phyloP scores from a whole-genome alignment of 192 early-diverging fungal genomes.

The Coemansia sp. region DNA sequence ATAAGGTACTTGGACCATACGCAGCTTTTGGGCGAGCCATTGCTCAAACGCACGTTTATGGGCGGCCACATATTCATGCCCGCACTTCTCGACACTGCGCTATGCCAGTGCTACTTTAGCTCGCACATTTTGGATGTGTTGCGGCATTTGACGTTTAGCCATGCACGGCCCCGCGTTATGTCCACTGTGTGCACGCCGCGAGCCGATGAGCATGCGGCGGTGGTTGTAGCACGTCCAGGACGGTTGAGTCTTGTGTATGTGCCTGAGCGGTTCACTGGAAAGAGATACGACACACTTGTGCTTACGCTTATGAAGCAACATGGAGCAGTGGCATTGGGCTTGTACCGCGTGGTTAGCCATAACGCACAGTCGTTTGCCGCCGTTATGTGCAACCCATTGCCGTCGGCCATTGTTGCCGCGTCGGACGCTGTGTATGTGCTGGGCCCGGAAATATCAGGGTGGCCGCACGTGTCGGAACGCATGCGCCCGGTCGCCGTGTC shows the following conservation, averaged over 20 bases:
- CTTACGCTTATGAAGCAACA: slow-evolving; percentile 51
- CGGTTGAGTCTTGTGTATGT: slow-evolving; percentile 32
- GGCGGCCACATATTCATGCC: slow-evolving; percentile 53
- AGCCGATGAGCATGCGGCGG: slow-evolving; percentile 11
- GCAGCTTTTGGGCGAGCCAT: slow-evolving; percentile 45
- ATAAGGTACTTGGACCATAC: slow-evolving; percentile 48
- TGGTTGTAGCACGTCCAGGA: slow-evolving; percentile 12
- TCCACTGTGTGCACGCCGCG: slow-evolving; percentile 9
- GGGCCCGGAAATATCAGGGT: slow-evolving; percentile 33
- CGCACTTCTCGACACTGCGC: slow-evolving; percentile 39
- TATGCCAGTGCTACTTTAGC: slow-evolving; percentile 55
- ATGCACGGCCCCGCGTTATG: background rate
- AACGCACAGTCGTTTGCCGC: slow-evolving; percentile 34
- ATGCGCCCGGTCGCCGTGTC: background rate
- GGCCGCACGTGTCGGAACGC: slow-evolving; percentile 31
- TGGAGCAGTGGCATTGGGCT: slow-evolving; percentile 34
- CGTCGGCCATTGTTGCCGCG: slow-evolving; percentile 13
- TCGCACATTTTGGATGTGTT: slow-evolving; percentile 51
- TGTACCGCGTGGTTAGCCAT: slow-evolving; percentile 44
- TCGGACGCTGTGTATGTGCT: slow-evolving; percentile 47
- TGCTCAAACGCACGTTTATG: slow-evolving; percentile 53
- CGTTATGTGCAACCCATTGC: slow-evolving; percentile 51
- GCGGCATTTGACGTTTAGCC: slow-evolving; percentile 44
- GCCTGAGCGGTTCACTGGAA: slow-evolving; percentile 27
- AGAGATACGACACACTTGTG: slow-evolving; percentile 40